phyloP scores from a whole-genome alignment of 2,329 filamentous ascomycete species.

The Parafenestella ontariensis region DNA sequence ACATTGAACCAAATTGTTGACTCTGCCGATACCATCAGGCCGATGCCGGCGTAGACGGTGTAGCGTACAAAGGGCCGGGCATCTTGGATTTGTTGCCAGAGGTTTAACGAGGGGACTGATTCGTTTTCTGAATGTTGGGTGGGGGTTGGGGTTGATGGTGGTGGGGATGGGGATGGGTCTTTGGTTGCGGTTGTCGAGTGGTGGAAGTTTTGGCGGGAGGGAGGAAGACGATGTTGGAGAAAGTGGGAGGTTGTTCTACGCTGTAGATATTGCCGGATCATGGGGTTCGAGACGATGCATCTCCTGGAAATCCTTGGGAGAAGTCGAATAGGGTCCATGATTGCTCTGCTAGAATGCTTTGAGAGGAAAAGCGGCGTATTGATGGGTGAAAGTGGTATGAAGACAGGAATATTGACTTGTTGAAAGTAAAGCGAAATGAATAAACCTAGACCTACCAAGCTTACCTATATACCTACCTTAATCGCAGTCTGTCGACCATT shows the following conservation, averaged over 20 bases:
- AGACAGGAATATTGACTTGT: not conserved
- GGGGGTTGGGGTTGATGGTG: not conserved
- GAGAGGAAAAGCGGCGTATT: no score
- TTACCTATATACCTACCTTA: constrained; percentile 9
- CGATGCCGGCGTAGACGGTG: constrained; percentile 33
- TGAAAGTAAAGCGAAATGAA: no score
- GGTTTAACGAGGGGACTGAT: constrained; percentile 17
- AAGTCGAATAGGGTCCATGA: not conserved
- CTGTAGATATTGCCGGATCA: not conserved
- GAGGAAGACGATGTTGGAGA: no score
- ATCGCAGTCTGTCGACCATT: constrained; percentile 15
- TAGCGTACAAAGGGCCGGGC: constrained; percentile 26
- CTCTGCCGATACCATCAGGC: constrained; percentile 30
- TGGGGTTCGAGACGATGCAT: no score
- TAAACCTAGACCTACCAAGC: no score
- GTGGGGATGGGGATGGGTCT: not conserved
- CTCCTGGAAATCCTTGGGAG: not conserved
- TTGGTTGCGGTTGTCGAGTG: not conserved
- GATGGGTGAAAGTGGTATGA: not conserved
- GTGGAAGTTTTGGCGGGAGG: not conserved
- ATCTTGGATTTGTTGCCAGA: constrained; percentile 24
- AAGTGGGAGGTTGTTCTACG: not conserved
- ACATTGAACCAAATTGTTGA: constrained; percentile 39
- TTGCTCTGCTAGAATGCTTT: no score
- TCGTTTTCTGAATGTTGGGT: not conserved